Conservation (phyloP, 1,284 basidiomycete genomes). For the Wolfiporia cocos region DNA sequence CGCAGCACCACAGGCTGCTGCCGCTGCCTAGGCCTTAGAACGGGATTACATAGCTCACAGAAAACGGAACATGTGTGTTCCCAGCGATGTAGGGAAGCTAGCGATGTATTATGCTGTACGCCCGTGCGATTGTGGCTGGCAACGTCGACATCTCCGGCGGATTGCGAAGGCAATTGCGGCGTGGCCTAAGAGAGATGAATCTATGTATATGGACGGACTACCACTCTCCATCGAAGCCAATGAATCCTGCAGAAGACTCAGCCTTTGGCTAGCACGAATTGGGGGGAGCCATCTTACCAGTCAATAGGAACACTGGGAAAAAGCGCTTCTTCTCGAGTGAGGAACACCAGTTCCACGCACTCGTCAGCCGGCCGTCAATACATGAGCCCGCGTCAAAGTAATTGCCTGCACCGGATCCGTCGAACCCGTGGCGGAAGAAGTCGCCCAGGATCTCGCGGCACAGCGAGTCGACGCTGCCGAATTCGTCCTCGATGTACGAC, state of each 20-base stretch:
- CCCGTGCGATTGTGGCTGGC: too few species aligned
- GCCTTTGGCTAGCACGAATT: too few species aligned
- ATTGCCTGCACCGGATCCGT: constrained; percentile 77
- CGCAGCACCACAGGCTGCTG: constrained; percentile 17
- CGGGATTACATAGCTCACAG: background rate
- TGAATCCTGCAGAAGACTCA: constrained; percentile 50
- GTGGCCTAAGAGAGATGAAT: too few species aligned
- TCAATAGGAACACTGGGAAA: constrained; percentile 71
- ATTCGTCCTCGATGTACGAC: constrained; percentile 76
- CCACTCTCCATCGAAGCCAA: constrained; percentile 83
- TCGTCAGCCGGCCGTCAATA: constrained; percentile 64
- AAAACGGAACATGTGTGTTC: background rate
- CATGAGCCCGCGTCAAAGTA: constrained; percentile 65
- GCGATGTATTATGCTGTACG: background rate
- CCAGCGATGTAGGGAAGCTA: background rate
- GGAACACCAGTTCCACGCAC: constrained; percentile 85
- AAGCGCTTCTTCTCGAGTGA: constrained; percentile 76
- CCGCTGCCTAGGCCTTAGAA: constrained; percentile 8
- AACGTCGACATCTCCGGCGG: too few species aligned
- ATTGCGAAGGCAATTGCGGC: too few species aligned
- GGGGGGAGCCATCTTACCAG: constrained; percentile 59
- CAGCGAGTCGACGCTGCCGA: constrained; percentile 64
- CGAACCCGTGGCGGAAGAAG: constrained; percentile 80
- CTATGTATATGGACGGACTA: too few species aligned
- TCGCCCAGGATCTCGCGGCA: constrained; percentile 67